These are phyloP conservation scores for Rheum nobile DNA, from an alignment of 148 eudicot species.

Conservation along the genomic window DNA sequence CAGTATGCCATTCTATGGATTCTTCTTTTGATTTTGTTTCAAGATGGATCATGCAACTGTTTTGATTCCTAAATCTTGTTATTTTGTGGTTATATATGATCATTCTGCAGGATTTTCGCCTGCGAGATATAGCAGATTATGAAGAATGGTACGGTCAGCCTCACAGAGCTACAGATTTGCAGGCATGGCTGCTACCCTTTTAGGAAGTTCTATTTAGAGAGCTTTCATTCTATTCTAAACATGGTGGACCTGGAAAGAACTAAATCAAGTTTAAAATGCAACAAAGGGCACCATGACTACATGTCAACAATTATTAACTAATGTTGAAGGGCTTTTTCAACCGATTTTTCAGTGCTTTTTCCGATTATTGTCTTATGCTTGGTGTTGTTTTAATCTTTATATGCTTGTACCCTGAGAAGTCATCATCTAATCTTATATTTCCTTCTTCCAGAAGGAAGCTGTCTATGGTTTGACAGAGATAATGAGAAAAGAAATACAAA, in stretches of 20 bases:
- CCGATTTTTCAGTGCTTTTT: background rate
- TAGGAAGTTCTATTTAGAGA: background rate
- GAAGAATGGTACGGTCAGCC: constrained; percentile 98
- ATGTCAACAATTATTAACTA: background rate
- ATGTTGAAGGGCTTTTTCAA: background rate
- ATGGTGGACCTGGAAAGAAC: background rate
- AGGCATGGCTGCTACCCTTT: constrained; percentile 30
- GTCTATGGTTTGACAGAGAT: constrained; percentile 91
- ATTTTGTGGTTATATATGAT: constrained; percentile 7
- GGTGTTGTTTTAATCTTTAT: background rate
- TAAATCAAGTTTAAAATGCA: background rate
- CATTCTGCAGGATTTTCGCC: constrained; percentile 66
- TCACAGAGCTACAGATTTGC: constrained; percentile 71
- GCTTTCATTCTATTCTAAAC: background rate
- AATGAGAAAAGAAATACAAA: constrained; percentile 45
- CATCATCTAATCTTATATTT: constrained; percentile 4
- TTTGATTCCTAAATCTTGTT: background rate
- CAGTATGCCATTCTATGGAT: constrained; percentile 36
- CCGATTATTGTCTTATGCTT: background rate
- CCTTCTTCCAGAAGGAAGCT: constrained; percentile 58
- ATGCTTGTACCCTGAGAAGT: background rate
- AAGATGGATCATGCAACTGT: background rate
- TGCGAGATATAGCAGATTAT: constrained; percentile 59
- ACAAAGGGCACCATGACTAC: background rate
- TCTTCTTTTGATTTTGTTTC: background rate